phyloP scores from a whole-genome alignment of 1,284 basidiomycete genomes.

The Xerocomus amazonicus region DNA sequence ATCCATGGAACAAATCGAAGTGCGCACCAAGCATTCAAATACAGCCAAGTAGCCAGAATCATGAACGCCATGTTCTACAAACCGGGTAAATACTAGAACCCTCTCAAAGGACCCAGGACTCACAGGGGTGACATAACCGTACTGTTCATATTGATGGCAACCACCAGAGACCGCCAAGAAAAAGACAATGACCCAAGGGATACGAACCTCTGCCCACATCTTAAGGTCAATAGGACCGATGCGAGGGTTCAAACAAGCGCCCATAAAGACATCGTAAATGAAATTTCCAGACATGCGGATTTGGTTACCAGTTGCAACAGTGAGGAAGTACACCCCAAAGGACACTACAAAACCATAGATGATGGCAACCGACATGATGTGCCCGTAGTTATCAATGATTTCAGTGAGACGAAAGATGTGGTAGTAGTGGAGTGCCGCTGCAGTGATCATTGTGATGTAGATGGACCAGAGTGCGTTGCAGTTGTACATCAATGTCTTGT shows the following conservation, averaged over 20 bases:
- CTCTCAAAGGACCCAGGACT: conserved; percentile 24
- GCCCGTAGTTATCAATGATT: conserved; percentile 96
- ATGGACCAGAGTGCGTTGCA: conserved; percentile 92
- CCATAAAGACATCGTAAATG: conserved; percentile 97
- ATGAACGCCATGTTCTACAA: conserved; percentile 93
- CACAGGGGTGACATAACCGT: conserved; percentile 90
- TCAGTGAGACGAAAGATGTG: conserved; percentile 88
- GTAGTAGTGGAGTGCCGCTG: conserved; percentile 75
- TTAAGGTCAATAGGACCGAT: conserved; percentile 94
- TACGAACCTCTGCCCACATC: conserved; percentile 99
- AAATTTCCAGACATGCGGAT: conserved; percentile 93
- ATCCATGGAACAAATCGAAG: neutral
- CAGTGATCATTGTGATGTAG: conserved; percentile 83
- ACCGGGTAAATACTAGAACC: conserved; percentile 1
- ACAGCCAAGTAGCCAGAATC: conserved; percentile 93
- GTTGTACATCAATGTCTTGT: conserved; percentile 93
- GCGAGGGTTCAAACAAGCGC: conserved; percentile 90
- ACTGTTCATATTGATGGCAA: conserved; percentile 92
- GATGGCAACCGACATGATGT: conserved; percentile 95
- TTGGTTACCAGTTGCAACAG: conserved; percentile 73
- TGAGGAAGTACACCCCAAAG: conserved; percentile 75
- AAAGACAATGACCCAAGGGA: conserved; percentile 97
- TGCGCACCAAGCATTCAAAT: conserved; percentile 89
- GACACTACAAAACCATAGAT: conserved; percentile 86
- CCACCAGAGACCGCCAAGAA: conserved; percentile 89